Evolutionary conservation across 73 alveolate species (phyloP), one percentile per base, ranked within the genome.

Genomic region (Tetrahymena thermophila): DNA sequence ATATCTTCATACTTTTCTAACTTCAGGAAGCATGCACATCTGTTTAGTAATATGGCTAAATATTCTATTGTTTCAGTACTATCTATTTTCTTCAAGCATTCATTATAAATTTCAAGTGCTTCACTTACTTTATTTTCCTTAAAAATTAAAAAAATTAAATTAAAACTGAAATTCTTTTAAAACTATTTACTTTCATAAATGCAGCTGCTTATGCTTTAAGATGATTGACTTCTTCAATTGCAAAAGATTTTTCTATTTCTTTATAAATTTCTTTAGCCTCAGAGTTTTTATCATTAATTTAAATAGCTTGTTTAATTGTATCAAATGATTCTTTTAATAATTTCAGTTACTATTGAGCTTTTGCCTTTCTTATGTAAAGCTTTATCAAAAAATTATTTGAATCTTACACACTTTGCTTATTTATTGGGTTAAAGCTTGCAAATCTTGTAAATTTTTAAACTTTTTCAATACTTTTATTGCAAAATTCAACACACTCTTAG

Each of bases 1-100:
- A 94, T 94, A 34, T 94, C 96, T 85, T 94, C 96, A 85, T 85
- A 94, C 85, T 94, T 44, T 84, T 94, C 94, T 37, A 94, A 44
- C 37, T 85, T 85, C 23, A 35, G 71, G 71, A 85, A 94, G 38
- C 96, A 94, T 25, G 85, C 93, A 34, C 96, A 94, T 94, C 93
- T 85, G 85, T 94, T 94, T 17, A 94, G 34, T 40, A 94, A 40
- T 5, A 94, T 85, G 44, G 96, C 96, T 38, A 94, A 42, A 50
- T 85, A 94, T 37, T 94, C 96, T 25, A 94, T 94, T 13, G 93
- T 94, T 35, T 94, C 96, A 4, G 57, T 28, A 11, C 94, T 84
- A 43, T 13, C 93, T 19, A 94, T 57, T 94, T 94, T 83, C 93
- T 94, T 83, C 35, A 94, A 14, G 28, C 95, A 94, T 85, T 94